phyloP scores from a whole-genome alignment of 1,284 basidiomycete species.

The Cerrena zonata region DNA sequence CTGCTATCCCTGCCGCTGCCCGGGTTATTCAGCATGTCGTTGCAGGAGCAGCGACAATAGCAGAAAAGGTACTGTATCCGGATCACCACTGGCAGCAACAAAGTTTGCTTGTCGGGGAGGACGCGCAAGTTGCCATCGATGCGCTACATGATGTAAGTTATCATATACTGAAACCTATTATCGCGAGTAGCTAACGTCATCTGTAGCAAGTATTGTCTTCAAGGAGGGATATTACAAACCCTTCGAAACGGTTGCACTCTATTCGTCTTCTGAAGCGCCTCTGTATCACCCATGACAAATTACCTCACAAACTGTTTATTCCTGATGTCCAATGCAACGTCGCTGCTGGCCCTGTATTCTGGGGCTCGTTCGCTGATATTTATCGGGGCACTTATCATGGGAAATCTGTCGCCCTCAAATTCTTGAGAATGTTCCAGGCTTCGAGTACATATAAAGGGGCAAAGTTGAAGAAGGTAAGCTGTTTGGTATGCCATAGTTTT shows the following conservation, averaged over 20 bases:
- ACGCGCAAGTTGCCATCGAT: conserved; percentile 1
- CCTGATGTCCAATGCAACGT: conserved; percentile 2
- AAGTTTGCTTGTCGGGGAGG: no score
- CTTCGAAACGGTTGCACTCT: background rate
- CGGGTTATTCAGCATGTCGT: background rate
- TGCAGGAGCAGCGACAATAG: background rate
- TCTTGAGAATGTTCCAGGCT: conserved; percentile 1
- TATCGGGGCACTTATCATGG: conserved; percentile 3
- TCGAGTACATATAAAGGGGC: background rate
- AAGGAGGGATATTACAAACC: background rate
- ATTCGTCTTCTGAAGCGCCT: background rate
- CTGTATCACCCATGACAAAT: background rate
- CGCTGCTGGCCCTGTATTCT: background rate
- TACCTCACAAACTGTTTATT: background rate
- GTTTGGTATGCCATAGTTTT: background rate
- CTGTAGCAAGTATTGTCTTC: background rate
- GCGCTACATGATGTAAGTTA: background rate
- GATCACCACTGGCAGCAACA: no score
- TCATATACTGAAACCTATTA: background rate
- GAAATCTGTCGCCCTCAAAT: conserved; percentile 6
- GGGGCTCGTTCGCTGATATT: conserved; percentile 10
- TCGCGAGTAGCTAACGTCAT: background rate
- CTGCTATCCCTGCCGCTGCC: no score
- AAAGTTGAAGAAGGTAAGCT: conserved; percentile 1
- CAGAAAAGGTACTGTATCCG: background rate